Evolutionary conservation across 495 filamentous ascomycete species (phyloP), one percentile per base, ranked within the genome.

Genomic region (Clohesyomyces aquaticus): DNA sequence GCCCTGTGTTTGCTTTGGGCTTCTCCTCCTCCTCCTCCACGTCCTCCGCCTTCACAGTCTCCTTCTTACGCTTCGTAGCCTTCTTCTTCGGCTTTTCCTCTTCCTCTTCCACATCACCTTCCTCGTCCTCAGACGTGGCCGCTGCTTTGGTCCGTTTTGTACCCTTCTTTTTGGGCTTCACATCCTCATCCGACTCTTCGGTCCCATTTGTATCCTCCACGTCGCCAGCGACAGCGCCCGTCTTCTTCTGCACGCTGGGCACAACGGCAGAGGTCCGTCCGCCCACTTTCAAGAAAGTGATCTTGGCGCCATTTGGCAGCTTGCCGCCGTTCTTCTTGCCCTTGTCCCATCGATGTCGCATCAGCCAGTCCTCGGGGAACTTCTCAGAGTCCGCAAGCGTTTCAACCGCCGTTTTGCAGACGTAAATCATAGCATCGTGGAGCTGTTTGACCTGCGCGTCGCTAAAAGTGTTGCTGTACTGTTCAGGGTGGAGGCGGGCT

Each of bases 331-430:
- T 88, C 72, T 93, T 93, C 76, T 90, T 90, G 14, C 93, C 93
- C 71, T 95, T 96, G 10, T 86, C 81, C 93, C 93, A 96, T 19
- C 94, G 85, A 73, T 96, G 84, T 48, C 90, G 86, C 80, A 97
- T 95, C 27, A 98, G 78, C 94, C 70, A 98, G 57, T 93, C 79
- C 46, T 91, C 82, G 0, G 94, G 94, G 68, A 97, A 96, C 71
- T 88, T 80, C 19, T 86, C 84, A 1, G 86, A 90, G 54, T 97
- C 93, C 1, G 87, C 93, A 28, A 94, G 80, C 28, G 86, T 82
- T 55, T 91, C 89, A 9, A 93, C 85, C 0, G 93, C 89, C 3
- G 83, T 85, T 43, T 86, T 81, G 69, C 91, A 96, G 38, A 98
- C 87, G 57, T 89, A 84, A 55, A 87, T 78, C 38, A 97, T 85